A percentile compares a stretch with the other conserved stretches of the same genome.
Evolutionary conservation across 768 basidiomycete genomes (phyloP).

Genomic region (Leccinum longicurvipes): DNA sequence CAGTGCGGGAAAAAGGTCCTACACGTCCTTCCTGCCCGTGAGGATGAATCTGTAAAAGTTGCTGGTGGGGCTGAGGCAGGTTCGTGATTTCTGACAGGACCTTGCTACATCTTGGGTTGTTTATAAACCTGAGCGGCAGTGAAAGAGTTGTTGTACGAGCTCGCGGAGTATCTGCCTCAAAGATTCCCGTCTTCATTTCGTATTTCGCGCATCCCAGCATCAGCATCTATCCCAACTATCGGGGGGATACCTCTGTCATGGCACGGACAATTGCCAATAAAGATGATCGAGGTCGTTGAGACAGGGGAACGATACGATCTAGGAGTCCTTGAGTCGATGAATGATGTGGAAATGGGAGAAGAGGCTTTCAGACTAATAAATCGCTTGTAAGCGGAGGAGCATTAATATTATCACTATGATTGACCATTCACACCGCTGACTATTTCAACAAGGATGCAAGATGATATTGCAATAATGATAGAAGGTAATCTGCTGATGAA

Average conservation of each 20-base stretch:
- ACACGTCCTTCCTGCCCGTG: constrained; percentile 43
- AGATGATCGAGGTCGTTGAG: constrained; percentile 52
- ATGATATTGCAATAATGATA: constrained; percentile 60
- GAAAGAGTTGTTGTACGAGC: constrained; percentile 64
- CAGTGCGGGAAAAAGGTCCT: constrained; percentile 50
- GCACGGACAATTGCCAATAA: constrained; percentile 47
- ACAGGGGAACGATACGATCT: constrained; percentile 51
- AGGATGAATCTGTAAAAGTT: constrained; percentile 37
- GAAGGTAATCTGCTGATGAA: constrained; percentile 39
- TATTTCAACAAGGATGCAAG: constrained; percentile 41
- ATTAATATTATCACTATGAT: not conserved
- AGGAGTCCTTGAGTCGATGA: constrained; percentile 32
- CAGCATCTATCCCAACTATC: constrained; percentile 14
- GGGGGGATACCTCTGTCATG: constrained; percentile 34
- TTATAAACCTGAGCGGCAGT: constrained; percentile 35
- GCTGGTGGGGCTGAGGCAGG: constrained; percentile 34
- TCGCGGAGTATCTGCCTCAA: constrained; percentile 64
- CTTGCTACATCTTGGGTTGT: not conserved
- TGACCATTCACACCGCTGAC: not conserved
- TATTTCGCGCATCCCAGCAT: constrained; percentile 39
- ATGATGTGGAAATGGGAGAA: constrained; percentile 34
- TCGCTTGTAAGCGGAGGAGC: constrained; percentile 47
- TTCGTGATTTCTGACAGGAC: constrained; percentile 4
- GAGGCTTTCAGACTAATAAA: constrained; percentile 63
- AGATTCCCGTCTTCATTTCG: constrained; percentile 61